Conservation (phyloP, 2,329 filamentous ascomycete species). For the Apiospora arundinis region DNA sequence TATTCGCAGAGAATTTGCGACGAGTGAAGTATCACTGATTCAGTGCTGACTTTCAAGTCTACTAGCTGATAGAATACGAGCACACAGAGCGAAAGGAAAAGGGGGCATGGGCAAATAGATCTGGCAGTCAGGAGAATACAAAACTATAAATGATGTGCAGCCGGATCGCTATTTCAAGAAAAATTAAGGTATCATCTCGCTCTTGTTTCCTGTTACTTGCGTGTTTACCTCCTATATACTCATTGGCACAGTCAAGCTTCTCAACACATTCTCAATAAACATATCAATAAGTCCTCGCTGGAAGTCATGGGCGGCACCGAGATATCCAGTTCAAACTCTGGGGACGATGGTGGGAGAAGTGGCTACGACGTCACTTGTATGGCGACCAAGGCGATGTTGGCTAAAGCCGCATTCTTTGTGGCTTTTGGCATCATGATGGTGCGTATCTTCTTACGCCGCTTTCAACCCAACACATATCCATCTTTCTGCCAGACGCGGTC, state of each 20-base stretch:
- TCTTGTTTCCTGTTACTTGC: background rate
- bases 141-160: too few relatives aligned
- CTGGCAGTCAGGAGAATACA: too few relatives aligned
- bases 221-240: background rate
- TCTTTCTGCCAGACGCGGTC: background rate
- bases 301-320: background rate
- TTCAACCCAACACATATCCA: background rate
- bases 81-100: background rate
- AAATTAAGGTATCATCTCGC: background rate
- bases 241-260: background rate
- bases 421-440: conserved; percentile 10
- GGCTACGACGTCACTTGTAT: conserved; percentile 5
- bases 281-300: too few relatives aligned
- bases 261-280: too few relatives aligned
- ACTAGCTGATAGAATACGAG: too few relatives aligned
- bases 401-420: background rate
- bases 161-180: too few relatives aligned
- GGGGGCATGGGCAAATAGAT: too few relatives aligned
- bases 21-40: background rate
- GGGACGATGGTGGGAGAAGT: conserved; percentile 2
- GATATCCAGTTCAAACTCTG: background rate
- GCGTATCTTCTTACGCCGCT: background rate
- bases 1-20: background rate
- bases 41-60: too few relatives aligned
- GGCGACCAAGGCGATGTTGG: background rate